phyloP scores from a whole-genome alignment of 768 basidiomycete species.

The Collybia sp. region DNA sequence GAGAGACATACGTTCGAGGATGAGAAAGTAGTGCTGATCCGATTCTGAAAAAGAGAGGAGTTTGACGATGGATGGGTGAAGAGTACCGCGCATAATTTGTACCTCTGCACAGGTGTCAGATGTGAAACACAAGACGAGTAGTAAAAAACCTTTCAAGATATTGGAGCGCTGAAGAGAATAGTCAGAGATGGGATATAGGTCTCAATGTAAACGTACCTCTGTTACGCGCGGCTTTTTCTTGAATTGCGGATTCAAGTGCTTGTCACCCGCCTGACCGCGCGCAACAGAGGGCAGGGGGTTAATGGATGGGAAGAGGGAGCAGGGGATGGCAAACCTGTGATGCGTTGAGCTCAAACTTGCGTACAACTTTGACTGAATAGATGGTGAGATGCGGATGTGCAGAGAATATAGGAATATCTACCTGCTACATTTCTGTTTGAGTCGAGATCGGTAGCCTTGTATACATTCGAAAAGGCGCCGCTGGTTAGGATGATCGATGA shows the following conservation, averaged over 20 bases:
- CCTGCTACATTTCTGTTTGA: constrained; percentile 82
- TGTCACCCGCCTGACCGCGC: constrained; percentile 72
- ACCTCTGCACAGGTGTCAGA: constrained; percentile 61
- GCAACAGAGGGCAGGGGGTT: constrained; percentile 27
- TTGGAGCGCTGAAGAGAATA: constrained; percentile 75
- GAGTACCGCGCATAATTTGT: constrained; percentile 95
- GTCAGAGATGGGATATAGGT: constrained; percentile 8
- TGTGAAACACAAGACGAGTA: neutral
- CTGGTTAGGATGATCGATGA: constrained; percentile 28
- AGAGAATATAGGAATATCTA: constrained; percentile 26
- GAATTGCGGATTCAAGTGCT: constrained; percentile 89
- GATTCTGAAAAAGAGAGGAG: constrained; percentile 91
- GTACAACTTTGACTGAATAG: constrained; percentile 81
- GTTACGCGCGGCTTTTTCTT: constrained; percentile 97
- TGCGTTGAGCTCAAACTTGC: constrained; percentile 87
- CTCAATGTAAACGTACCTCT: constrained; percentile 68
- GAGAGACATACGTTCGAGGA: constrained; percentile 75
- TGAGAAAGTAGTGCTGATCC: constrained; percentile 87
- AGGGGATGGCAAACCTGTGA: constrained; percentile 64
- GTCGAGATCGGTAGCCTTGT: constrained; percentile 78
- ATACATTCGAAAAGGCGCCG: constrained; percentile 99
- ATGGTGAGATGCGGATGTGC: constrained; percentile 9
- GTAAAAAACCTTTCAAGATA: constrained; percentile 79
- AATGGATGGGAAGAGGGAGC: constrained; percentile 15
- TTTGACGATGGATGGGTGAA: constrained; percentile 91